Evolutionary conservation across 148 eudicot genomes (phyloP).

Genomic region (Euryodendron excelsum): DNA sequence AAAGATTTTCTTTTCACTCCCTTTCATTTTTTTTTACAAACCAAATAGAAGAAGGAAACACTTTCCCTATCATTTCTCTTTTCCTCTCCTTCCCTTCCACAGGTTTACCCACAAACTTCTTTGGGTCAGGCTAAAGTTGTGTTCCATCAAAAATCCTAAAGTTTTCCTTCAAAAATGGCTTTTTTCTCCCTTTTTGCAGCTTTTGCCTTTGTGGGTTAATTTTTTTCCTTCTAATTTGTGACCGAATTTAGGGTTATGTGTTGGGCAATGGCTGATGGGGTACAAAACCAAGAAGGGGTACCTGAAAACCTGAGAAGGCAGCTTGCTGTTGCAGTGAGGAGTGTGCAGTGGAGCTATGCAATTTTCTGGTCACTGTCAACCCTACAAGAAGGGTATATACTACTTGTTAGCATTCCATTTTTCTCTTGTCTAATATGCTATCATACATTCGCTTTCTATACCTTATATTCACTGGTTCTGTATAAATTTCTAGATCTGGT

Average conservation of each 20-base stretch:
- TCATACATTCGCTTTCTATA: background rate
- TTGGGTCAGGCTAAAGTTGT: too few species aligned
- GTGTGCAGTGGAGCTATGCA: constrained; percentile 63
- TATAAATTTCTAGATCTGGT: background rate
- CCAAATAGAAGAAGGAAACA: too few species aligned
- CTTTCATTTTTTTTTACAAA: too few species aligned
- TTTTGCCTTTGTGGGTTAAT: background rate
- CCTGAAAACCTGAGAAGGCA: constrained; percentile 35
- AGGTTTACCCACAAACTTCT: too few species aligned
- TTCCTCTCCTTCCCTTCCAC: too few species aligned
- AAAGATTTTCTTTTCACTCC: too few species aligned
- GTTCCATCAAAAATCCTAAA: too few species aligned
- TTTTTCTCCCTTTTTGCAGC: background rate
- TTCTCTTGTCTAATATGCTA: background rate
- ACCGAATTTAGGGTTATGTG: constrained; percentile 20
- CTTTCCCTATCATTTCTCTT: too few species aligned
- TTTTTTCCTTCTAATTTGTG: background rate
- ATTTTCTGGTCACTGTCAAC: constrained; percentile 55
- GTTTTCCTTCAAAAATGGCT: too few species aligned
- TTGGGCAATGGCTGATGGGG: constrained; percentile 22
- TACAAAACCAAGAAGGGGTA: constrained; percentile 33
- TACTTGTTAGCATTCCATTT: background rate
- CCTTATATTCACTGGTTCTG: background rate
- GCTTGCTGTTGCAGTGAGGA: constrained; percentile 54
- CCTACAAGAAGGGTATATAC: constrained; percentile 38